Base-by-base conservation (phyloP, 1,284 basidiomycete genomes). In the Polyporus tsugae region DNA sequence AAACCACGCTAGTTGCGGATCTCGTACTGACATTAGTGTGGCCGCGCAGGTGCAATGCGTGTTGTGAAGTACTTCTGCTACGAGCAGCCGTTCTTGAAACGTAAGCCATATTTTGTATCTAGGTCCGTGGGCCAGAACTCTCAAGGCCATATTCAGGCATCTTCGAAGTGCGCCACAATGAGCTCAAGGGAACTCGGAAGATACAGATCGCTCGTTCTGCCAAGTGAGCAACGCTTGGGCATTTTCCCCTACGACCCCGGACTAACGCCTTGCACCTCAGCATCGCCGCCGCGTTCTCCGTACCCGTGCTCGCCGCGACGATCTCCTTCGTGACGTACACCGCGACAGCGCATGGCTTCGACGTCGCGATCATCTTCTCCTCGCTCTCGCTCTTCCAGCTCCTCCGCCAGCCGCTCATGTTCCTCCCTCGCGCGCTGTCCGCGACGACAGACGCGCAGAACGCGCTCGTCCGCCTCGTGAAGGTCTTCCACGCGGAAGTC, bases 51-150 rank as follows among this genome's bases (percentile, higher is more conserved):
- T 46, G 88, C 86, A 0, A 92, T 93, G 89, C 85, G 90, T 7
- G 85, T 94, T 22, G 89, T 93, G 72, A 94, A 94, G 77, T 91
- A 91, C 74, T 93, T 94, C 78, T 88, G 87, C 22, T 92, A 91
- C 70, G 91, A 92, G 78, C 74, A 82, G 1, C 88, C 90, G 0
- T 91, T 91, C 77, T 76, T 92, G 55, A 83, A 87, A 69, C 83
- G 90, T 89, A 66, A 76, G 84, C 77, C 17, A 7, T 4, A 36
- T 29, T 44, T 39, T 0, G 29, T 29, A 0, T 25, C 6, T 15
- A 9, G 2, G 15, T 44, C 6, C 4, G 4, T 7, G 22, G n/a
- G 3, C 42, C 44, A 35, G 19, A 36, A 19, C 13, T 22, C 42
- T 49, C 4, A 44, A n/a, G 2, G 2, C 3, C 22, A 10, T 22